Evolutionary conservation across 345 rosid genomes (phyloP).

Genomic region (Acer saccharum): DNA sequence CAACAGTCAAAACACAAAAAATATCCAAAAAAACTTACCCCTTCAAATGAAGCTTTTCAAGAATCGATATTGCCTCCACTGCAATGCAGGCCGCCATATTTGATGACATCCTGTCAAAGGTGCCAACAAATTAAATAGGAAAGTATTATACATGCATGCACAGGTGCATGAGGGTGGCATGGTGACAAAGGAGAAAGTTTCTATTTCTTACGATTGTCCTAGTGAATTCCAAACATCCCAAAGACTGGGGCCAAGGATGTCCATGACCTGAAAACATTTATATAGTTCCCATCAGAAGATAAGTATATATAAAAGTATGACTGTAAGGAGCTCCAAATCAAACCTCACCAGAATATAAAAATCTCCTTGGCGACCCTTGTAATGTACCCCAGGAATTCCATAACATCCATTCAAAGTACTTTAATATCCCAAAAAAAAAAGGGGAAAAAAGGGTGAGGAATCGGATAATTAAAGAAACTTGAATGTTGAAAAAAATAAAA

Average conservation of each 20-base stretch:
- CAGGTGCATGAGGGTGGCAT: neutral
- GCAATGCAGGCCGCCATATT: slow-evolving; percentile 94
- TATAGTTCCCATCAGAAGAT: neutral
- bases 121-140: slow-evolving; percentile 24
- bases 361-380: slow-evolving; percentile 95
- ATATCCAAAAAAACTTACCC: slow-evolving; percentile 51
- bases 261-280: slow-evolving; percentile 82
- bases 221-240: slow-evolving; percentile 97
- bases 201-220: slow-evolving; percentile 66
- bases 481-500: neutral
- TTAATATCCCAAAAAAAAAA: slow-evolving; percentile 11
- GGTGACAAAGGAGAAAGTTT: slow-evolving; percentile 8
- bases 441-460: slow-evolving; percentile 1
- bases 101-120: slow-evolving; percentile 69
- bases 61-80: slow-evolving; percentile 91
- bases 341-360: slow-evolving; percentile 83
- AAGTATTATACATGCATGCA: slow-evolving; percentile 14
- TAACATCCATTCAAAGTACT: slow-evolving; percentile 76
- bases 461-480: neutral
- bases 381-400: slow-evolving; percentile 87
- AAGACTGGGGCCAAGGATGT: slow-evolving; percentile 95
- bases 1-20: slow-evolving; percentile 12
- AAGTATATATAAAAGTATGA: neutral
- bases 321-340: slow-evolving; percentile 13
- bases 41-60: slow-evolving; percentile 79